phyloP scores from a whole-genome alignment of 768 basidiomycete genomes.

The Cystobasidium ongulense region DNA sequence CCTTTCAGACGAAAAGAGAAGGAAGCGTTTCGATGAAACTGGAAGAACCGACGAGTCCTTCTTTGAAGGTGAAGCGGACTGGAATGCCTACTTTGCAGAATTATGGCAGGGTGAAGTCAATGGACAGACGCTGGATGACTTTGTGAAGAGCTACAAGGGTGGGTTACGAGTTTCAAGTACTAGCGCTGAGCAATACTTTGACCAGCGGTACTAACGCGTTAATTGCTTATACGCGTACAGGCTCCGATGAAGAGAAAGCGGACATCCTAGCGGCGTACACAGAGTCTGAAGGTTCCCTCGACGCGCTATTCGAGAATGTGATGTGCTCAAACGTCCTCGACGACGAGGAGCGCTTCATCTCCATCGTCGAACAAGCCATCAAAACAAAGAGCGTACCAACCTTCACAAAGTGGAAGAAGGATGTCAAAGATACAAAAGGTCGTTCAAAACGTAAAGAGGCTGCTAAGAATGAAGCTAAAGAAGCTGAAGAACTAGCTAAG shows the following conservation, averaged over 20 bases:
- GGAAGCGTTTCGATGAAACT: conserved; percentile 70
- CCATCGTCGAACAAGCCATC: conserved; percentile 61
- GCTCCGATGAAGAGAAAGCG: conserved; percentile 70
- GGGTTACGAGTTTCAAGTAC: conserved; percentile 19
- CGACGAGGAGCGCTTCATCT: conserved; percentile 78
- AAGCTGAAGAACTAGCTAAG: conserved; percentile 40
- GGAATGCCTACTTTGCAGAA: conserved; percentile 78
- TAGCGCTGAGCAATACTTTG: not conserved
- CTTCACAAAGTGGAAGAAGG: conserved; percentile 57
- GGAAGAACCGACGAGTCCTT: conserved; percentile 77
- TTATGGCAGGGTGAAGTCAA: conserved; percentile 41
- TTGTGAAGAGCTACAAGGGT: conserved; percentile 94
- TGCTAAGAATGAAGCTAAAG: conserved; percentile 40
- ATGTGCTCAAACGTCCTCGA: conserved; percentile 62
- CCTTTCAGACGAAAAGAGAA: conserved; percentile 65
- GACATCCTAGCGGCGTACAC: conserved; percentile 71
- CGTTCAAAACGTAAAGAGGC: conserved; percentile 34
- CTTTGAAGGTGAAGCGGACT: conserved; percentile 64
- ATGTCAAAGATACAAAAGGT: conserved; percentile 70
- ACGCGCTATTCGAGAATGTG: conserved; percentile 70
- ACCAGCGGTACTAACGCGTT: not conserved
- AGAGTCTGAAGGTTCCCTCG: conserved; percentile 64
- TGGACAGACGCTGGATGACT: conserved; percentile 64
- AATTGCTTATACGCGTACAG: conserved; percentile 48
- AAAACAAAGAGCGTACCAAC: conserved; percentile 53